These are phyloP conservation scores for Rutstroemia sp. DNA, from an alignment of 2,329 filamentous ascomycete species.

Conservation along the genomic window DNA sequence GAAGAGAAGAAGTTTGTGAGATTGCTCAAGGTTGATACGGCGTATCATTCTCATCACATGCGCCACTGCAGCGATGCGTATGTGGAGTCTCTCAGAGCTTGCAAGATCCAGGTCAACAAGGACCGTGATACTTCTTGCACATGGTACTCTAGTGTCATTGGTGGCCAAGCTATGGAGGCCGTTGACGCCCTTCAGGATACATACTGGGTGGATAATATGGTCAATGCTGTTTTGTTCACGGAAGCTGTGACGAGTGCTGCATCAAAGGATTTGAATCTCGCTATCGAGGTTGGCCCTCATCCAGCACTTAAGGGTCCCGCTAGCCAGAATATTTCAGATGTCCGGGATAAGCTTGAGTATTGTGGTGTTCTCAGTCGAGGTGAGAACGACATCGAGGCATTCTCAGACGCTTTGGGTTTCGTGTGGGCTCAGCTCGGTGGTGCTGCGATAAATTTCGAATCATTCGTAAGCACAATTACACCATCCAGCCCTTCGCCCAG, in stretches of 20 bases:
- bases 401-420: conserved; percentile 16
- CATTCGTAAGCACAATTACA: neutral
- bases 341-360: conserved; percentile 7
- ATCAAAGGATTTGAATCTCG: conserved; percentile 10
- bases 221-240: conserved; percentile 35
- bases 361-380: conserved; percentile 13
- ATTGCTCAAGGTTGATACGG: conserved; percentile 14
- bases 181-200: conserved; percentile 3
- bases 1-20: conserved; percentile 15
- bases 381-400: conserved; percentile 12
- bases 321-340: conserved; percentile 12
- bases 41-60: conserved; percentile 24
- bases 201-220: conserved; percentile 34
- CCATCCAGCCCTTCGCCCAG: too few relatives aligned
- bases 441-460: neutral
- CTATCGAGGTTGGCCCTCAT: conserved; percentile 22
- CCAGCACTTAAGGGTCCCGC: conserved; percentile 18
- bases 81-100: neutral
- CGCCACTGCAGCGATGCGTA: conserved; percentile 1
- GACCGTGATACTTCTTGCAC: neutral
- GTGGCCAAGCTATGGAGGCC: neutral
- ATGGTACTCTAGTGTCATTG: conserved; percentile 30
- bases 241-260: conserved; percentile 28
- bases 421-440: neutral
- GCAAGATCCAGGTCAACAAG: neutral